Conservation (phyloP, 2,329 filamentous ascomycete genomes). For the Phialophora expanda region DNA sequence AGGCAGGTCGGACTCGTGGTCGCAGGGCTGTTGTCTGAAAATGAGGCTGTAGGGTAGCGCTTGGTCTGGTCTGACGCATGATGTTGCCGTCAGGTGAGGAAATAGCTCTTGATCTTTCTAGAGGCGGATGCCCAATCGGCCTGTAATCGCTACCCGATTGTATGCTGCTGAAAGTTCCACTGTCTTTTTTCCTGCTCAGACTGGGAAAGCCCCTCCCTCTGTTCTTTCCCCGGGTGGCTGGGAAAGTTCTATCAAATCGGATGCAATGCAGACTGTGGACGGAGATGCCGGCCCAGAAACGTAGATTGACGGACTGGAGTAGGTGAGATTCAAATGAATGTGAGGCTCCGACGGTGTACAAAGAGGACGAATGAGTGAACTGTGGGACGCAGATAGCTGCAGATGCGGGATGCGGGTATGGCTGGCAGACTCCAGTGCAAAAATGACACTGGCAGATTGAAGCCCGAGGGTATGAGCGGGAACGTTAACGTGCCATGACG, state of each 20-base stretch:
- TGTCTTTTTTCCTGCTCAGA: slow-evolving; percentile 2
- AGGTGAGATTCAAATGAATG: slow-evolving; percentile 17
- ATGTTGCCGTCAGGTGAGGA: slow-evolving; percentile 35
- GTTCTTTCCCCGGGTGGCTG: slow-evolving; percentile 1
- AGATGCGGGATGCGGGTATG: slow-evolving; percentile 17
- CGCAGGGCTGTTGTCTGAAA: slow-evolving; percentile 34
- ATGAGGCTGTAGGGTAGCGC: slow-evolving; percentile 37
- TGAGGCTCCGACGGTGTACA: slow-evolving; percentile 13
- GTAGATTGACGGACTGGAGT: slow-evolving; percentile 18
- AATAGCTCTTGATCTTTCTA: background rate
- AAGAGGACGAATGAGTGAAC: slow-evolving; percentile 26
- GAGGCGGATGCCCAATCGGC: background rate
- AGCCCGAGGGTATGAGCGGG: slow-evolving; percentile 17
- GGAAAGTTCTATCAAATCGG: slow-evolving; percentile 8
- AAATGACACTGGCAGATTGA: slow-evolving; percentile 19
- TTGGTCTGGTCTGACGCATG: slow-evolving; percentile 37
- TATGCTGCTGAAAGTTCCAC: background rate
- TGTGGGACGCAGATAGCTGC: slow-evolving; percentile 13
- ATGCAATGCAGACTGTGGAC: slow-evolving; percentile 2
- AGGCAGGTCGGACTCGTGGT: slow-evolving; percentile 33
- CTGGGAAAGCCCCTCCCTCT: background rate
- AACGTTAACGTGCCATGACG: slow-evolving; percentile 26
- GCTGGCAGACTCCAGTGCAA: slow-evolving; percentile 20
- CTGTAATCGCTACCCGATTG: slow-evolving; percentile 2
- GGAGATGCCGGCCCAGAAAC: slow-evolving; percentile 15